Evolutionary conservation across 1,139 yeast species (phyloP), one percentile per base, ranked within the genome.

Genomic region (Ashbya aceris): DNA sequence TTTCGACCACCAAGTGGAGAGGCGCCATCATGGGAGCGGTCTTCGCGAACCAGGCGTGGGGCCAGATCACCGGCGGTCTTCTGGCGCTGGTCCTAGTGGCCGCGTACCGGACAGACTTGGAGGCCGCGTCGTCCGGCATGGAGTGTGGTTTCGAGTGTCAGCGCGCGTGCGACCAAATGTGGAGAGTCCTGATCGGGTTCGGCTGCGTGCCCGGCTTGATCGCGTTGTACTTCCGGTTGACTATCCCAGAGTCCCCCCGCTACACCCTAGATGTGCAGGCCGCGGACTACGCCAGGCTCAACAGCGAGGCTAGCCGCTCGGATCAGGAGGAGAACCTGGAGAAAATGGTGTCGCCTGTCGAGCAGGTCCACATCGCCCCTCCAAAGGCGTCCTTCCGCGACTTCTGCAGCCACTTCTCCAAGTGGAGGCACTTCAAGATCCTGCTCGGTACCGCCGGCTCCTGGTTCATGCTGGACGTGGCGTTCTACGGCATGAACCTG

Each of bases 21-120:
- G 95, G 95, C 71, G 94, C 95, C 50, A 83, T 84, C 55, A 84
- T 84, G 95, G 85, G 84, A 58, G 93, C 95, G 34, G 95, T 84
- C 44, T 84, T 84, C 65, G 89, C 95, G 42, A 84, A 83, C 69
- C 95, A 84, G 70, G 95, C 95, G 68, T 74, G 86, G 74, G 95
- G 95, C 62, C 95, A 84, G 69, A 73, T 84, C 49, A 62, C 79
- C n/a, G 93, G 85, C 34, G 95, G 93, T 75, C 68, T 84, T 49
- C 83, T 84, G 51, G 84, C 93, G 45, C 67, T 84, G 53, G 58
- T 81, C 49, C 72, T 77, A 58, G 81, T 83, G 54, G 81, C 79
- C 45, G 94, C 76, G 53, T 84, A 80, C 73, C 83, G 80, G 64
- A 64, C 67, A 50, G 70, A 70, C 30, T 68, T 84, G 55, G 66